These are phyloP conservation scores for Stipa capillata DNA, from an alignment of 176 grass and related monocot species.

Conservation along the genomic window DNA sequence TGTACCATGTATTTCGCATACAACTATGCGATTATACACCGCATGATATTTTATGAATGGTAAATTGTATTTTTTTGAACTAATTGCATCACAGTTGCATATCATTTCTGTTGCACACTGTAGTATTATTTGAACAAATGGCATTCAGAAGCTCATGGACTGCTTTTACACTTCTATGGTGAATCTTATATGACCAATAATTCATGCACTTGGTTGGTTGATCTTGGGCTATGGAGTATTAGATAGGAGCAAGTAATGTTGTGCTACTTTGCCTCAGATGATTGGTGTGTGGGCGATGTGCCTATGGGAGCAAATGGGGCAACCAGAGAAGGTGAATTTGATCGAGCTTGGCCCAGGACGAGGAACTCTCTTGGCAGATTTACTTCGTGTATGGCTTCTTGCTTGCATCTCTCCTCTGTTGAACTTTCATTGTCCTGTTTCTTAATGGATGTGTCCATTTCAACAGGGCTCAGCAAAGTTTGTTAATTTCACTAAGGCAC, in stretches of 20 bases:
- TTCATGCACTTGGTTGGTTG: neutral
- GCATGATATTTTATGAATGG: neutral
- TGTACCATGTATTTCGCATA: neutral
- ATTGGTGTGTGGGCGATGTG: slow-evolving; percentile 83
- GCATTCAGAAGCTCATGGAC: neutral
- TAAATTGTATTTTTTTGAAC: neutral
- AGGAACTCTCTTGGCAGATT: slow-evolving; percentile 83
- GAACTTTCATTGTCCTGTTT: neutral
- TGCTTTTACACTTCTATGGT: neutral
- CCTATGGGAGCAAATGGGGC: slow-evolving; percentile 92
- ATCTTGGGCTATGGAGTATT: neutral
- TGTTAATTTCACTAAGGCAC: slow-evolving; percentile 63
- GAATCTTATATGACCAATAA: neutral
- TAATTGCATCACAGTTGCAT: neutral
- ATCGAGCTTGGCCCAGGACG: slow-evolving; percentile 90
- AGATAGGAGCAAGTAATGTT: neutral
- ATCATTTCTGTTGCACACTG: neutral
- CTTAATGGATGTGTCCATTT: slow-evolving; percentile 5
- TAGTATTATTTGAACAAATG: neutral
- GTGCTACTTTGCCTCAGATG: slow-evolving; percentile 44
- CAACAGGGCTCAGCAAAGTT: slow-evolving; percentile 78
- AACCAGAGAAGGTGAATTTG: slow-evolving; percentile 73
- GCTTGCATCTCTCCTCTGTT: neutral
- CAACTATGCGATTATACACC: neutral
- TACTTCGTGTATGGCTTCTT: slow-evolving; percentile 56